Evolutionary conservation across 129 eudicot genomes (phyloP), one percentile per base, ranked within the genome.

Genomic region (Flaveria brownii): DNA sequence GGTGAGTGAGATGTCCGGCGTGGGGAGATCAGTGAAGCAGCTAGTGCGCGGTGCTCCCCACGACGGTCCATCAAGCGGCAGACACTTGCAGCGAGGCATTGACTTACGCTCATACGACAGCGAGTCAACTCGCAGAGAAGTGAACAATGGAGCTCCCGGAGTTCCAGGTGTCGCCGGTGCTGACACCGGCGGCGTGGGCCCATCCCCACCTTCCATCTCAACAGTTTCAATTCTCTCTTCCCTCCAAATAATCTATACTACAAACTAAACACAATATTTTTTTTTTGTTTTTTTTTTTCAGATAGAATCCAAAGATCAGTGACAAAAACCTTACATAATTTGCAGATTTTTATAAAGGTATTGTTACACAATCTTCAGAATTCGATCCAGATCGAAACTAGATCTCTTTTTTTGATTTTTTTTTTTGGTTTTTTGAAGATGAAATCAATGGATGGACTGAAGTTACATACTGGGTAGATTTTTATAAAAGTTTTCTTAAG

Each of bases 91-190:
- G 33, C 75, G 84, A 6, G 88, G 90, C 90, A 83, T 85, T 72
- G 93, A 86, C 83, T 83, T 88, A 9, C 93, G 87, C 8, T 88
- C 88, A 64, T 81, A 88, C 5, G 93, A 85, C 74, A 85, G 3
- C 1, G 92, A 88, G 77, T 88, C 93, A 42, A 88, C 81, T 36
- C 88, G 75, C 22, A 78, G 49, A 62, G 86, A 72, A 30, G 90
- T 56, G 55, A 88, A 83, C 71, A 88, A 81, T 22, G 93, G 90
- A 15, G 79, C 82, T 59, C 77, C 82, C 6, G 93, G 93, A 28
- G 93, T 88, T 23, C 90, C 93, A 5, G 93, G 93, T 28, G 93
- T 88, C 25, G 86, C 81, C 72, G 93, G 93, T 0, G 85, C 88
- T 39, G 92, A 85, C 18, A 49, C 86, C 45, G 78, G 50, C n/a